Conservation (phyloP, 2,329 filamentous ascomycete genomes). For the Apiospora arundinis region DNA sequence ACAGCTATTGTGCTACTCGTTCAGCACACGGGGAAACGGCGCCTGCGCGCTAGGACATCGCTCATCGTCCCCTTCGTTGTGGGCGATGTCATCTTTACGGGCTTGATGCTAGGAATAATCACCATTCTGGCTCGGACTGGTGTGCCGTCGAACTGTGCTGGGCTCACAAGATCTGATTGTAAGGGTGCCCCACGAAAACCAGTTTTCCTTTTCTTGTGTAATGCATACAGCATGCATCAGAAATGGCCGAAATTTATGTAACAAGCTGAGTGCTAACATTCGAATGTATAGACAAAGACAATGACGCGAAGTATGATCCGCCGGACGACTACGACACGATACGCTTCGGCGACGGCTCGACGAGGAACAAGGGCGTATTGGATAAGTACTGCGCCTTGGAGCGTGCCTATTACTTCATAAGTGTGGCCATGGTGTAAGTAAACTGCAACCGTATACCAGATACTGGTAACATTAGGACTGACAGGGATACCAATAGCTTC, state of each 20-base stretch:
- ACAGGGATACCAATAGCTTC: conserved; percentile 31
- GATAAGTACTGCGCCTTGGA: conserved; percentile 42
- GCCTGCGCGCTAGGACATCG: conserved; percentile 29
- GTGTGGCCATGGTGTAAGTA: conserved; percentile 39
- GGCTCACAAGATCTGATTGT: conserved; percentile 38
- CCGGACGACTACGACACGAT: conserved; percentile 36
- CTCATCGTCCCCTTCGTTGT: conserved; percentile 39
- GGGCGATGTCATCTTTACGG: conserved; percentile 40
- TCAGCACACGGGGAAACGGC: conserved; percentile 38
- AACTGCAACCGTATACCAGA: conserved; percentile 22
- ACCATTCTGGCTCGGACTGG: conserved; percentile 42
- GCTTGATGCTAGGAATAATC: conserved; percentile 40
- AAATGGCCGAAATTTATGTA: neutral
- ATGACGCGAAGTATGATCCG: conserved; percentile 28
- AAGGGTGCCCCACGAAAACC: neutral
- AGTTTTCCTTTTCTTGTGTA: neutral
- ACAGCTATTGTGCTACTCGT: conserved; percentile 40
- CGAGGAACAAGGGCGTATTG: conserved; percentile 35
- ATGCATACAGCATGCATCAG: neutral
- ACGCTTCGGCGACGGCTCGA: conserved; percentile 39
- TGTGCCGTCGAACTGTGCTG: conserved; percentile 42
- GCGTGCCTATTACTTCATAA: conserved; percentile 41
- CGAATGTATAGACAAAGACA: conserved; percentile 18
- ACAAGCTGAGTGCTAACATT: conserved; percentile 19
- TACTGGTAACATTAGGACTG: neutral